A percentile compares a stretch with the other conserved stretches of the same genome.
These are phyloP conservation scores for Gynochthodes officinalis DNA, from an alignment of 257 asterid species.

Conservation along the genomic window DNA sequence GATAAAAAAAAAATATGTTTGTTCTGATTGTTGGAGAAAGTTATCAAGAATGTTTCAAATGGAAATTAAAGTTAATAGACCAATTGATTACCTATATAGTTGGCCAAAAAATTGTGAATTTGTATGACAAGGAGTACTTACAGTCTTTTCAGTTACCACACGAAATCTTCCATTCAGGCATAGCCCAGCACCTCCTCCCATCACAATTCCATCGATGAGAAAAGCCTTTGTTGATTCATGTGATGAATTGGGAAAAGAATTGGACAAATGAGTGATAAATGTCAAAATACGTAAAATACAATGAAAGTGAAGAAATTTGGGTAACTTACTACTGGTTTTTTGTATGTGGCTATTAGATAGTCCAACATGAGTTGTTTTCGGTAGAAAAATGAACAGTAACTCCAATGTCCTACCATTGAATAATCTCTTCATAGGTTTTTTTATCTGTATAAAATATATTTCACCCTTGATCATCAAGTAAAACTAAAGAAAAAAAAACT, in stretches of 20 bases:
- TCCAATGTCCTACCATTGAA: constrained; percentile 14
- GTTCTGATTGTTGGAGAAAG: too few relatives aligned
- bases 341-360: constrained; percentile 16
- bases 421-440: too few relatives aligned
- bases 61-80: too few relatives aligned
- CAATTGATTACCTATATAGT: too few relatives aligned
- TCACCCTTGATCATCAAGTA: not conserved
- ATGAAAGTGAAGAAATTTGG: not conserved
- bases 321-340: constrained; percentile 17
- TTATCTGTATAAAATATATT: not conserved
- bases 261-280: too few relatives aligned
- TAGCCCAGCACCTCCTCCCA: constrained; percentile 26
- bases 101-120: too few relatives aligned
- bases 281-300: not conserved
- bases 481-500: not conserved
- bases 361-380: constrained; percentile 12
- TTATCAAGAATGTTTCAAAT: too few relatives aligned
- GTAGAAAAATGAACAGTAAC: not conserved
- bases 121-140: too few relatives aligned
- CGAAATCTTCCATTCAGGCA: constrained; percentile 18
- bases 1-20: too few relatives aligned
- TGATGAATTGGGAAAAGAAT: too few relatives aligned
- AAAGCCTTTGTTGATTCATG: constrained; percentile 1
- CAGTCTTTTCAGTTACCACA: constrained; percentile 16
- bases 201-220: constrained; percentile 18